These are phyloP conservation scores for Daucus carota DNA, from an alignment of 129 eudicot species.

Conservation along the genomic window DH1_v3.0 NC_030389.2:15934501-15935000, in stretches of 20 bases:
- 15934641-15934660: conserved; percentile 12
- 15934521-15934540: neutral
- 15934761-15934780: no score
- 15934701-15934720: no score
- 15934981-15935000: neutral
- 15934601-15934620: conserved; percentile 22
- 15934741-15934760: no score
- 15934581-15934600: conserved; percentile 21
- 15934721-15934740: no score
- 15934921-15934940: no score
- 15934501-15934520: neutral
- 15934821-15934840: no score
- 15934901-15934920: neutral
- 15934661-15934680: neutral
- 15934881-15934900: neutral
- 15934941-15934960: neutral
- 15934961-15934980: neutral
- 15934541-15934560: conserved; percentile 12
- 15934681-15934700: no score
- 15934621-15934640: conserved; percentile 17
- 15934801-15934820: no score
- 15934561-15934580: conserved; percentile 12
- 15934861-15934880: neutral
- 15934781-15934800: no score
- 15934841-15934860: no score